Percentiles rank a stretch among this genome's conserved stretches.
These are phyloP conservation scores for Kwoniella shandongensis DNA, from an alignment of 768 basidiomycete species.

Conservation along the genomic window DNA sequence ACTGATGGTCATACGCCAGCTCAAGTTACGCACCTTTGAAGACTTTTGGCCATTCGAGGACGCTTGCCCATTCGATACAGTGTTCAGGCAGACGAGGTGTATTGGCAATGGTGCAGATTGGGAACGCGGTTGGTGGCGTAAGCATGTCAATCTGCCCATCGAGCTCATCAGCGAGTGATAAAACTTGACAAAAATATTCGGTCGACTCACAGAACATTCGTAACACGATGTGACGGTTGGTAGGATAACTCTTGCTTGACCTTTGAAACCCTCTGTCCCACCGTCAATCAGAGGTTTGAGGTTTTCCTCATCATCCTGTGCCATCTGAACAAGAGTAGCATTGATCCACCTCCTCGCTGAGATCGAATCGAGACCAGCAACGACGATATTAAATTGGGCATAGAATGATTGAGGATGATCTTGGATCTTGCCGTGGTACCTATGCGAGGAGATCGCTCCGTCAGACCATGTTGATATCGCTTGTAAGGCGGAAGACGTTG, in stretches of 20 bases:
- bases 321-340: constrained; percentile 90
- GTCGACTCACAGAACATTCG: constrained; percentile 70
- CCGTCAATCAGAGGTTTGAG: constrained; percentile 97
- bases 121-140: constrained; percentile 93
- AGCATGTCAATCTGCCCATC: constrained; percentile 74
- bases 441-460: constrained; percentile 53
- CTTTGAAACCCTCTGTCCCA: constrained; percentile 99
- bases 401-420: constrained; percentile 95
- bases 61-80: constrained; percentile 99
- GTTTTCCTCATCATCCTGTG: constrained; percentile 92
- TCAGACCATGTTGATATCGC: no score
- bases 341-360: constrained; percentile 99
- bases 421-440: constrained; percentile 96
- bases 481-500: not conserved
- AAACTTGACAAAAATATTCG: not conserved
- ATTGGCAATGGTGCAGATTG: constrained; percentile 98
- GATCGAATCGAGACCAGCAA: constrained; percentile 95
- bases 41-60: constrained; percentile 95
- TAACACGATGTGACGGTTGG: constrained; percentile 95
- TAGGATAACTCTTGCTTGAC: constrained; percentile 94
- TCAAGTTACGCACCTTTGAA: constrained; percentile 66
- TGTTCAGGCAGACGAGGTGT: constrained; percentile 97
- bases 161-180: not conserved
- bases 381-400: constrained; percentile 92
- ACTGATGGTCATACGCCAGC: not conserved